phyloP scores from a whole-genome alignment of 1,284 basidiomycete species.

The Paramarasmius palmivorus region DNA sequence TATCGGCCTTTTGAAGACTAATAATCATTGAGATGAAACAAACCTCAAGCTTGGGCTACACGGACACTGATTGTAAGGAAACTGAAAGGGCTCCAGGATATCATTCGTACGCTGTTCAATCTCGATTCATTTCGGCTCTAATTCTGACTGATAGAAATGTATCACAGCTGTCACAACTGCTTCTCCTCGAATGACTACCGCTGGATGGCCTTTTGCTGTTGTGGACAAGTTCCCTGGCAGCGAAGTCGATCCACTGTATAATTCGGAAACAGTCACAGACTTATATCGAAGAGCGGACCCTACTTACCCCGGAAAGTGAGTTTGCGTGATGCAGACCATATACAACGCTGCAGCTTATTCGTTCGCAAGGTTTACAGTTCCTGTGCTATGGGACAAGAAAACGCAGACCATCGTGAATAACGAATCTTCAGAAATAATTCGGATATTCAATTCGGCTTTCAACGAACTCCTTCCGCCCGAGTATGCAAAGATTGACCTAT shows the following conservation, averaged over 20 bases:
- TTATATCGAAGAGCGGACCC: constrained; percentile 82
- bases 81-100: constrained; percentile 87
- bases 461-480: constrained; percentile 69
- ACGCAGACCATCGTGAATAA: constrained; percentile 90
- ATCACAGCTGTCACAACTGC: constrained; percentile 79
- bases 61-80: constrained; percentile 86
- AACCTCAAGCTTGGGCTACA: constrained; percentile 94
- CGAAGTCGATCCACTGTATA: constrained; percentile 71
- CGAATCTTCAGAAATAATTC: constrained; percentile 91
- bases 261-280: constrained; percentile 77
- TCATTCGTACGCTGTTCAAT: constrained; percentile 60
- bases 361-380: constrained; percentile 73
- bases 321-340: too few species aligned
- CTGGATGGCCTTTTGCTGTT: constrained; percentile 87
- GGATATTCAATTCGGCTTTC: constrained; percentile 83
- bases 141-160: too few species aligned
- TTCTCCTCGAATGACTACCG: constrained; percentile 80
- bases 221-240: constrained; percentile 72
- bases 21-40: too few species aligned
- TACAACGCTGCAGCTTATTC: too few species aligned
- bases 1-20: too few species aligned
- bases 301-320: constrained; percentile 68
- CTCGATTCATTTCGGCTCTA: too few species aligned
- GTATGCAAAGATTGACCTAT: constrained; percentile 71
- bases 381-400: constrained; percentile 94